Percentiles rank a stretch among this genome's conserved stretches.
Evolutionary conservation across 2,329 filamentous ascomycete genomes (phyloP).

Genomic region (Amylocarpus encephaloides): DNA sequence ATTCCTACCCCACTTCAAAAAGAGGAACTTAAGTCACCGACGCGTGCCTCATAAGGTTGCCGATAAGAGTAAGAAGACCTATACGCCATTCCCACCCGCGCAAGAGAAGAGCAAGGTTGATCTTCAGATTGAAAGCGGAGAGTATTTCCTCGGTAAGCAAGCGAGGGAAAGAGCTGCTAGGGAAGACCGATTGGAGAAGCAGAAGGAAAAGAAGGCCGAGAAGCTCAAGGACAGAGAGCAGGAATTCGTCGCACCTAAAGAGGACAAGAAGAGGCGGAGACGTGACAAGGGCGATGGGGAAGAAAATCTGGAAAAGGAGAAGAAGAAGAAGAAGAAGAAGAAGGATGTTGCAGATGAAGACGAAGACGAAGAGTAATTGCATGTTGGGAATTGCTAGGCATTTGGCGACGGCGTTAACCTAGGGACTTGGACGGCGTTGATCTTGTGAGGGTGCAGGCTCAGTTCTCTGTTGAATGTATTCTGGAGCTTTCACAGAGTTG

Average conservation of each 20-base stretch:
- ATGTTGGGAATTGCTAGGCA: not conserved
- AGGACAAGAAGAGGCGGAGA: slow-evolving; percentile 56
- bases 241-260: slow-evolving; percentile 82
- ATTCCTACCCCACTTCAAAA: slow-evolving; percentile 97
- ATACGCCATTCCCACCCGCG: slow-evolving; percentile 94
- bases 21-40: slow-evolving; percentile 78
- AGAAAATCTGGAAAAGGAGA: slow-evolving; percentile 15
- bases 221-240: slow-evolving; percentile 78
- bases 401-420: not conserved
- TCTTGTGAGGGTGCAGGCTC: too few species aligned
- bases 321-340: slow-evolving; percentile 17
- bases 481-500: too few species aligned
- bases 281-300: slow-evolving; percentile 27
- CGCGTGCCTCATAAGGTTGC: slow-evolving; percentile 76
- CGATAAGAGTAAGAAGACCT: slow-evolving; percentile 89
- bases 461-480: too few species aligned
- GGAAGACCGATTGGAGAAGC: slow-evolving; percentile 76
- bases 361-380: not conserved
- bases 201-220: slow-evolving; percentile 81
- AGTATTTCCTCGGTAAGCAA: slow-evolving; percentile 92
- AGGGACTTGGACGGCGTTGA: not conserved
- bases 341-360: not conserved
- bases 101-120: slow-evolving; percentile 99
- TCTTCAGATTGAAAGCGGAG: slow-evolving; percentile 92
- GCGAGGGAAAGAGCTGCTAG: slow-evolving; percentile 79